phyloP scores from a whole-genome alignment of 2,329 filamentous ascomycete genomes.

The Venturia asperata region DNA sequence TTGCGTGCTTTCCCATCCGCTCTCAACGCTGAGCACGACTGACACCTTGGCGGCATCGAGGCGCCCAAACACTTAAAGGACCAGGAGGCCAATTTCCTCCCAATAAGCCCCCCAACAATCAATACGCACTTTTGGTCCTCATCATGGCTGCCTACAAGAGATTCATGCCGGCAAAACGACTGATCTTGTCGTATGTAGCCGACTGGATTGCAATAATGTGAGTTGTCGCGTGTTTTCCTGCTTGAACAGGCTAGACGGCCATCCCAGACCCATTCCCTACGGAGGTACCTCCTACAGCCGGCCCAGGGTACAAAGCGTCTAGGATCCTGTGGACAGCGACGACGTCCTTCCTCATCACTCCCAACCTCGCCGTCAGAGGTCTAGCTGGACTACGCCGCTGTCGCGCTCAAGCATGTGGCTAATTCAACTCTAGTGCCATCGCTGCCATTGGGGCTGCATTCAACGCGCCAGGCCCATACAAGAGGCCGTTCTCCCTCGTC shows the following conservation, averaged over 20 bases:
- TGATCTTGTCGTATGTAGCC: slow-evolving; percentile 60
- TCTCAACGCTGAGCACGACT: neutral
- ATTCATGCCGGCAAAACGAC: slow-evolving; percentile 38
- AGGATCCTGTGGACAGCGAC: neutral
- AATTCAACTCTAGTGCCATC: slow-evolving; percentile 38
- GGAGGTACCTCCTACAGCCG: neutral
- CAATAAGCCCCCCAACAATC: neutral
- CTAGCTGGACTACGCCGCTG: too few species aligned
- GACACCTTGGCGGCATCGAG: neutral
- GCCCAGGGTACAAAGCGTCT: neutral
- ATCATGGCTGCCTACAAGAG: neutral
- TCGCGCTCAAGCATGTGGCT: neutral
- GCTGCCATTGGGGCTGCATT: slow-evolving; percentile 54
- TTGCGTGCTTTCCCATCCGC: neutral
- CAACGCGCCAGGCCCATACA: slow-evolving; percentile 55
- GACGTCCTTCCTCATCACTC: neutral
- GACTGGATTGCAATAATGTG: slow-evolving; percentile 67
- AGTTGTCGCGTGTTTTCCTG: slow-evolving; percentile 25
- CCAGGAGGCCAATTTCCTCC: neutral
- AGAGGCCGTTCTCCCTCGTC: slow-evolving; percentile 62
- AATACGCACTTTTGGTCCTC: neutral
- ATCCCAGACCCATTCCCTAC: neutral
- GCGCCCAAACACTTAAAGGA: neutral
- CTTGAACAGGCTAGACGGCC: slow-evolving; percentile 8
- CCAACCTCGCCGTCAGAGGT: too few species aligned